Evolutionary conservation across 371 early-diverging fungal genomes (phyloP), one percentile per base, ranked within the genome.

Genomic region (Syncephalastrum contaminatum): DNA sequence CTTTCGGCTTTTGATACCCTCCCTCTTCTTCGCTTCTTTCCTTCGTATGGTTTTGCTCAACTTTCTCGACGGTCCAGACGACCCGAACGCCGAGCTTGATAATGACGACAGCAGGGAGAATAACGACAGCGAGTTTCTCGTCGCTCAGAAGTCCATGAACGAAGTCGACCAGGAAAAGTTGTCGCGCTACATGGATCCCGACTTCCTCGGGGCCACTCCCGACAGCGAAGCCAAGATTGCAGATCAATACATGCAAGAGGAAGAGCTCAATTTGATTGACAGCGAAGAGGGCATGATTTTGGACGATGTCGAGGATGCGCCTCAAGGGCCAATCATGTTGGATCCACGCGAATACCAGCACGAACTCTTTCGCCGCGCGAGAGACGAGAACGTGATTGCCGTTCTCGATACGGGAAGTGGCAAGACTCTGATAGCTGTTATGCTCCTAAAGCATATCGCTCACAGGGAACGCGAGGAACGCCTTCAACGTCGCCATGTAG

Each of bases 391-490:
- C 69, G 75, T 91, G 36, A 88, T 97, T 54, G 88, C 91, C 0
- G 91, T 95, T 2, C 72, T 97, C 49, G 92, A 93, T 54, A 96
- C 97, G 0, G 97, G 97, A 8, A 84, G 88, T 18, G 97, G 97
- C n/a, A 95, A 97, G 66, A 96, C 97, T 3, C 68, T 95, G 2
- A 90, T 94, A 24, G 87, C 96, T 0, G 86, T 87, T 39, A 77
- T 95, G 85, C 73, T 96, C 21, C 88, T 95, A 42, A 86, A 88
- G 62, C 75, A 91, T 51, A 83, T 90, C 64, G 76, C 71, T 2
- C 40, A 39, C 7, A 62, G 52, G 52, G 86, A 77, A 45, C 42
- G 59, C 51, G 45, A 60, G 45, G 72, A 59, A 39, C 63, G 73
- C 25, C 52, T 64, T 27, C 52, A 36, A 3, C 53, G 71, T 47